Percentiles rank a stretch among this genome's conserved stretches.
Conservation (phyloP, 306 rosid genomes). For the Crotalaria pallida region DNA sequence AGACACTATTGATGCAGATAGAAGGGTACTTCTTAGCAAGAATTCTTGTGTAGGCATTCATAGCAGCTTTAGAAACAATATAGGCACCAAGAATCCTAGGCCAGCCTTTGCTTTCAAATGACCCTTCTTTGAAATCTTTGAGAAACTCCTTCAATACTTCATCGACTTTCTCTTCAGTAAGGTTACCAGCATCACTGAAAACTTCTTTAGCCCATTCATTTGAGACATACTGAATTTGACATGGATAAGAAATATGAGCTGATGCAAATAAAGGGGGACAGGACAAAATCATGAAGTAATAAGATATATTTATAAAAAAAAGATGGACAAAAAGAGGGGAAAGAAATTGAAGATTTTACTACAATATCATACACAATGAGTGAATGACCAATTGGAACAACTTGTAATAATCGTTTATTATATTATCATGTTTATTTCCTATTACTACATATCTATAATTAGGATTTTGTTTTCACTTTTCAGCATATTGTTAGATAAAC, state of each 20-base stretch:
- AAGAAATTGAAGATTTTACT: neutral
- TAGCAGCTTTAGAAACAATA: conserved; percentile 31
- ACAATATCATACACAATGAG: neutral
- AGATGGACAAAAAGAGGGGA: neutral
- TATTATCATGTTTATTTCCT: neutral
- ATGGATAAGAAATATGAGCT: neutral
- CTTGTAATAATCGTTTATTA: neutral
- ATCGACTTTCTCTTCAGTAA: conserved; percentile 35
- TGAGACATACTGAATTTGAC: conserved; percentile 17
- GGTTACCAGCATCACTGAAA: conserved; percentile 22
- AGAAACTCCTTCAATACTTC: conserved; percentile 23
- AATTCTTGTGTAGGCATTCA: conserved; percentile 42
- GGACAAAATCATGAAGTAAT: neutral
- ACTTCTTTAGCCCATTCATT: conserved; percentile 37
- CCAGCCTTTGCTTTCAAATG: conserved; percentile 27
- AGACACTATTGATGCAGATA: conserved; percentile 31
- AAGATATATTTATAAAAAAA: neutral
- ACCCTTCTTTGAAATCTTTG: conserved; percentile 30
- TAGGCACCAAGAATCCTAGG: conserved; percentile 12
- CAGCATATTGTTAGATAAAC: neutral
- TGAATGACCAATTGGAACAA: neutral
- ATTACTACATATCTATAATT: neutral
- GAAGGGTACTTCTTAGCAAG: conserved; percentile 20
- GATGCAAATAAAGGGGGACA: neutral
- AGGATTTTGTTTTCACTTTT: neutral